Evolutionary conservation across 768 basidiomycete species (phyloP), one percentile per base, ranked within the genome.

Genomic region (Mycena albidolilacea): DNA sequence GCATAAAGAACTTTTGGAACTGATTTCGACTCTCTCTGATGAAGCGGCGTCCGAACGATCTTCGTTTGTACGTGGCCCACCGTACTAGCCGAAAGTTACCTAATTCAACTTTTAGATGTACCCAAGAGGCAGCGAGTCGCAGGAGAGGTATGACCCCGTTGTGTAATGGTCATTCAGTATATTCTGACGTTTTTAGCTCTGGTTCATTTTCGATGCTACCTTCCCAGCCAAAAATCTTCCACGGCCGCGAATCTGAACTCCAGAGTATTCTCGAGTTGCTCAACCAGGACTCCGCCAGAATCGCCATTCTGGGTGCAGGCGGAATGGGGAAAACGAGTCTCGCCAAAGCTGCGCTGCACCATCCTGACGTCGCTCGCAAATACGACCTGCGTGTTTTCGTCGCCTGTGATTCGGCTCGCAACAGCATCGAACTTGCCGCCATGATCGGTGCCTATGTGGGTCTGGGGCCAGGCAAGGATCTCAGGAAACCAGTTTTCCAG

Each of bases 11-110:
- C 23, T 62, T 9, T 30, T 62, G 10, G 61, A 62, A 39, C 8
- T 62, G n/a, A 62, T 62, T 15, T 46, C 61, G n/a, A 62, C n/a
- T 17, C 44, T 62, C 12, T 46, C 61, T 10, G 61, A 62, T 14
- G 23, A n/a, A 0, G 10, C n/a, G 3, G 19, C 5, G 4, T 62
- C 61, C 1, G 61, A 62, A 5, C 5, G 9, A 23, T 15, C n/a
- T 1, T 62, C 61, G 6, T 46, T 21, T 11, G 61, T 62, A 19
- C 39, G 60, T 44, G 17, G 14, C 41, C 41, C 41, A 14, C 41
- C 41, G 41, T 43, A 43, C 9, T 10, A 1, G 41, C 30, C 30
- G 41, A 43, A 9, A 43, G 41, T 43, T 5, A 14, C 5, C 30
- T 43, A 44, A 43, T 11, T 39, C 17, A 21, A 11, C 39, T 41